These are phyloP conservation scores for Ganoderma meredithae DNA, from an alignment of 1,284 basidiomycete species.

Conservation along the genomic window DNA sequence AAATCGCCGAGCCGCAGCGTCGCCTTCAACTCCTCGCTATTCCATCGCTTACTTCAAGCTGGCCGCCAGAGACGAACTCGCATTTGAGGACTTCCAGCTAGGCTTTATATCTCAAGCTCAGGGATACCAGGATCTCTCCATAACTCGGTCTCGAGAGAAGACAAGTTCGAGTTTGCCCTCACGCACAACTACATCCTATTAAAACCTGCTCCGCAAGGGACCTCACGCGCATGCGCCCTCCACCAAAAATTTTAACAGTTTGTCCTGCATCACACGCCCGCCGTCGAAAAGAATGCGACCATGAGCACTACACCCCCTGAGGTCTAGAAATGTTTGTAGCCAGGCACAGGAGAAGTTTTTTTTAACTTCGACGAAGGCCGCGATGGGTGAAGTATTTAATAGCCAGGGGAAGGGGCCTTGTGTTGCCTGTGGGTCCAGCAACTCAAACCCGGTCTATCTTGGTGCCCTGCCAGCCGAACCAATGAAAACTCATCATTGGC, in stretches of 20 bases:
- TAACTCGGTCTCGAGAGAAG: no score
- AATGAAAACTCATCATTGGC: neutral
- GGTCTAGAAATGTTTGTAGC: neutral
- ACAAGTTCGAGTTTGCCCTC: neutral
- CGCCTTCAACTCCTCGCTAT: neutral
- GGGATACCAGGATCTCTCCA: no score
- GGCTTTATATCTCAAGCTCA: neutral
- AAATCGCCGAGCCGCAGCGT: constrained; percentile 19
- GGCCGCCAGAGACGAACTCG: neutral
- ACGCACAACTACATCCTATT: neutral
- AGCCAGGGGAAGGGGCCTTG: neutral
- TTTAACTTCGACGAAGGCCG: neutral
- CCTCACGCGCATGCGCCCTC: neutral
- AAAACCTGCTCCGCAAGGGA: neutral
- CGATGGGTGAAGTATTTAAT: neutral
- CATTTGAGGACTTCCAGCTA: neutral
- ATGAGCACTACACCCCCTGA: neutral
- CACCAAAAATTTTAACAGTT: neutral
- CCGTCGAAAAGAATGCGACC: neutral
- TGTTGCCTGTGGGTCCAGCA: neutral
- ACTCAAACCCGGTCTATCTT: neutral
- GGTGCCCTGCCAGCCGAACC: neutral
- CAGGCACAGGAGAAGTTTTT: neutral
- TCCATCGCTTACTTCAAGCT: neutral
- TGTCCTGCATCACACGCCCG: neutral